Percentiles rank a stretch among this genome's conserved stretches.
These are phyloP conservation scores for Apiotrichum montevideense DNA, from an alignment of 1,284 basidiomycete species.

Conservation along the genomic window DNA sequence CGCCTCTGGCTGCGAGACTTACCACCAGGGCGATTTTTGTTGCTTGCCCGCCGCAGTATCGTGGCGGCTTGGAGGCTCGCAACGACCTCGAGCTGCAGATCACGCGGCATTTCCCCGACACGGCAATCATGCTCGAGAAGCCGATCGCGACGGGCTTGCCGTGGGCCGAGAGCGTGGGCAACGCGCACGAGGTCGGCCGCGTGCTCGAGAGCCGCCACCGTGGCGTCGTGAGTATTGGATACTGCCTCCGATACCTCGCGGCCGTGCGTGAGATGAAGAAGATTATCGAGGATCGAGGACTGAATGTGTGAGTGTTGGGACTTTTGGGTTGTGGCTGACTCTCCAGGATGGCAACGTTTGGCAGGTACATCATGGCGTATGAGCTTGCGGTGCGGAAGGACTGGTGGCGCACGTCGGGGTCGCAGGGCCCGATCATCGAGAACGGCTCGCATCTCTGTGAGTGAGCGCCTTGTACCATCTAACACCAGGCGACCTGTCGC, in stretches of 20 bases:
- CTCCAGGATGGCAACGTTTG: constrained; percentile 49
- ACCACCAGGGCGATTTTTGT: constrained; percentile 67
- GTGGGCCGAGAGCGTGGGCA: constrained; percentile 43
- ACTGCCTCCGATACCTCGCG: constrained; percentile 46
- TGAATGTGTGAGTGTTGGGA: constrained; percentile 42
- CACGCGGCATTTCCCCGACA: constrained; percentile 75
- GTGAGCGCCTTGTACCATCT: constrained; percentile 21
- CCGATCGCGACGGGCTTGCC: constrained; percentile 50
- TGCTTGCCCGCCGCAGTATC: constrained; percentile 86
- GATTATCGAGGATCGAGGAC: constrained; percentile 52
- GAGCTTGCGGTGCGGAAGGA: constrained; percentile 33
- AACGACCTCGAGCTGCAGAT: constrained; percentile 85
- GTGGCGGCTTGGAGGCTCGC: constrained; percentile 64
- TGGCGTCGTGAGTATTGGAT: constrained; percentile 53
- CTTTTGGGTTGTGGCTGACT: neutral
- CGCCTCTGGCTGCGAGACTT: neutral
- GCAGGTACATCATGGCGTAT: constrained; percentile 50
- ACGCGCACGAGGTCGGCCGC: constrained; percentile 58
- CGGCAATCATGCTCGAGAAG: constrained; percentile 86
- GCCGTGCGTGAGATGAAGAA: constrained; percentile 52
- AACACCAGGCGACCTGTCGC: constrained; percentile 28
- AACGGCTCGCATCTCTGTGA: constrained; percentile 50
- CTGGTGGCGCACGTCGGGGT: constrained; percentile 54
- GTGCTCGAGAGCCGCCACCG: constrained; percentile 55
- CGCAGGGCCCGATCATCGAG: constrained; percentile 51